Conservation (phyloP, 345 rosid genomes). For the Physaria fendleri region DNA sequence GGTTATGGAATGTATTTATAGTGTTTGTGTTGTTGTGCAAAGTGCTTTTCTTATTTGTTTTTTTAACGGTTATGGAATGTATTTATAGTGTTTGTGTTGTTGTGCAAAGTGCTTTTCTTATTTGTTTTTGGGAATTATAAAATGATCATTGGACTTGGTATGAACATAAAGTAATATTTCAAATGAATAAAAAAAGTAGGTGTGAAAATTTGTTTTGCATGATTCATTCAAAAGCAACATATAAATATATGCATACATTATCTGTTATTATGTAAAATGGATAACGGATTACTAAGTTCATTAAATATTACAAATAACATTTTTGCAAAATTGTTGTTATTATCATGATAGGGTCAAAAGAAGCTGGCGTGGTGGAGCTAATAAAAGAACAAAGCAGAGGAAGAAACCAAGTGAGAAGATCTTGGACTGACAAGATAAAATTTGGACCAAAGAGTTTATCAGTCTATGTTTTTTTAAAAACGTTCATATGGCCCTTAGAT, state of each 20-base stretch:
- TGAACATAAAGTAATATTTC: constrained; percentile 17
- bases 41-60: constrained; percentile 1
- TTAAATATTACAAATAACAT: not conserved
- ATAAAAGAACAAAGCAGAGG: not conserved
- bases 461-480: not conserved
- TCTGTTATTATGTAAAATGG: not conserved
- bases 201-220: constrained; percentile 18
- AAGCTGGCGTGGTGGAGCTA: not conserved
- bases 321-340: not conserved
- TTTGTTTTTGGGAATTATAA: not conserved
- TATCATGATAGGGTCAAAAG: not conserved
- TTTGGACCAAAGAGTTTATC: not conserved
- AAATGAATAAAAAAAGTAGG: constrained; percentile 11
- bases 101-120: not conserved
- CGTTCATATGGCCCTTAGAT: no score
- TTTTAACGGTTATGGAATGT: no score
- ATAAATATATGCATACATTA: not conserved
- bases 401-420: not conserved
- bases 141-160: constrained; percentile 16
- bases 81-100: not conserved
- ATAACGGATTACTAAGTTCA: not conserved
- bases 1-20: constrained; percentile 32
- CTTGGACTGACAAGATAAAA: not conserved
- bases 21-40: constrained; percentile 15
- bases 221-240: constrained; percentile 17